A percentile compares a stretch with the other conserved stretches of the same genome.
These are phyloP conservation scores for Passiflora organensis DNA, from an alignment of 345 rosid species.

Conservation along the genomic window DNA sequence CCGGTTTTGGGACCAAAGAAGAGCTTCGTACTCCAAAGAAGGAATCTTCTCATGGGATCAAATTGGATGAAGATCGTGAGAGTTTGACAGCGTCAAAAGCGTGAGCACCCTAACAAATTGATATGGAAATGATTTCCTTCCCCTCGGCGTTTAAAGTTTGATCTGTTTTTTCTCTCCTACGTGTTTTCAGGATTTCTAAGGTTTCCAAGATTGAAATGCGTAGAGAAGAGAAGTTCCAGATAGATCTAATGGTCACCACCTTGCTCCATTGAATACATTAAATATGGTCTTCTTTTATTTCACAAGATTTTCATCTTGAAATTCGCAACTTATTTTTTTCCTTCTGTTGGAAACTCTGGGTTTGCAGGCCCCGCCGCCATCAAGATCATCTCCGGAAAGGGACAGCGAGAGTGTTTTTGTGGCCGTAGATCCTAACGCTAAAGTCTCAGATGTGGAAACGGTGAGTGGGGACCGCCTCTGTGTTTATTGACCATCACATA, in stretches of 20 bases:
- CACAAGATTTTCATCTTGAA: not conserved
- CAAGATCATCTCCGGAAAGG: constrained; percentile 81
- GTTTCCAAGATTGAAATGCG: constrained; percentile 38
- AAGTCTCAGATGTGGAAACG: constrained; percentile 48
- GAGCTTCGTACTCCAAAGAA: constrained; percentile 49
- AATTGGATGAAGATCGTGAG: constrained; percentile 49
- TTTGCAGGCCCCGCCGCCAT: constrained; percentile 79
- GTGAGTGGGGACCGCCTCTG: constrained; percentile 48
- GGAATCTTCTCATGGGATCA: constrained; percentile 47
- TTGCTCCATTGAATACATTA: not conserved
- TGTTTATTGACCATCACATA: constrained; percentile 1
- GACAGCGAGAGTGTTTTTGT: constrained; percentile 53
- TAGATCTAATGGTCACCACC: constrained; percentile 93
- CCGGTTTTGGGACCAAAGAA: constrained; percentile 37
- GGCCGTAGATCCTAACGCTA: constrained; percentile 56
- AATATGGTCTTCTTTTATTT: not conserved
- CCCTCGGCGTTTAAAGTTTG: not conserved
- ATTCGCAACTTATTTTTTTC: not conserved
- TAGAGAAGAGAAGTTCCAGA: constrained; percentile 71
- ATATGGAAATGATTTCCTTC: not conserved
- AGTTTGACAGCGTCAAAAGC: constrained; percentile 34
- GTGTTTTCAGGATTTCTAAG: constrained; percentile 33
- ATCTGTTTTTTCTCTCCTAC: not conserved
- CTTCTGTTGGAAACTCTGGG: not conserved
- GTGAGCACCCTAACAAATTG: constrained; percentile 35